Evolutionary conservation across 768 basidiomycete genomes (phyloP).

Genomic region (Tubosaeta sp.): DNA sequence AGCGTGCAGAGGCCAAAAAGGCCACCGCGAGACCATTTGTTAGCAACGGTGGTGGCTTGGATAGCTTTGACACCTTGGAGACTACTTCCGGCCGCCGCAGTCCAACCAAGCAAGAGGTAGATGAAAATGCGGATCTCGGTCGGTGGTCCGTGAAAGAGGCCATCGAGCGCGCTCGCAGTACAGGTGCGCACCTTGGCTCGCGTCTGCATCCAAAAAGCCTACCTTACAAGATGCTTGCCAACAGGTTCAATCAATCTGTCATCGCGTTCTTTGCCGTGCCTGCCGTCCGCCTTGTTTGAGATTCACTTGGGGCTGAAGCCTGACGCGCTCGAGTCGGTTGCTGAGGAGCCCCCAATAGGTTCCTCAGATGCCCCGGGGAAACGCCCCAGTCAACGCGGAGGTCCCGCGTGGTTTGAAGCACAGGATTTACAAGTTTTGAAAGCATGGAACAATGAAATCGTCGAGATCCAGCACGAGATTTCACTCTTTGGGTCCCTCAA

Average conservation of each 20-base stretch:
- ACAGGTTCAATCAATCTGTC: constrained; percentile 74
- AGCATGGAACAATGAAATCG: constrained; percentile 76
- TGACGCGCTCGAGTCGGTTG: constrained; percentile 60
- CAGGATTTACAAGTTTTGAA: constrained; percentile 75
- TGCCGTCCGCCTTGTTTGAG: constrained; percentile 77
- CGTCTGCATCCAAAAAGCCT: constrained; percentile 38
- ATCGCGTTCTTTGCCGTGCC: constrained; percentile 64
- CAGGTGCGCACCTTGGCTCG: constrained; percentile 49
- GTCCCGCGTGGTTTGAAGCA: constrained; percentile 75
- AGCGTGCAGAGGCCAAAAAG: constrained; percentile 76
- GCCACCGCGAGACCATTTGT: constrained; percentile 25
- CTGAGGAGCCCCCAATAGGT: constrained; percentile 53
- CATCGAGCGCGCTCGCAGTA: constrained; percentile 72
- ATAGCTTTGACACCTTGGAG: constrained; percentile 42
- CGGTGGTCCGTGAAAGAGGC: constrained; percentile 66
- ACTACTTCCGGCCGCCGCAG: constrained; percentile 39
- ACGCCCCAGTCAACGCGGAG: constrained; percentile 38
- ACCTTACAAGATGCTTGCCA: constrained; percentile 38
- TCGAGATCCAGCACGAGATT: constrained; percentile 77
- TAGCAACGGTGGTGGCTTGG: constrained; percentile 27
- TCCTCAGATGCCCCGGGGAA: constrained; percentile 33
- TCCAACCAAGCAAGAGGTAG: constrained; percentile 36
- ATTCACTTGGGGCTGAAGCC: constrained; percentile 75
- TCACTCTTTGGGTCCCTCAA: constrained; percentile 82
- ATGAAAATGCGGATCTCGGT: constrained; percentile 48